A percentile compares a stretch with the other conserved stretches of the same genome.
Conservation (phyloP, 2,329 filamentous ascomycete species). For the Dryadomyces quercus-mongolicae region DNA sequence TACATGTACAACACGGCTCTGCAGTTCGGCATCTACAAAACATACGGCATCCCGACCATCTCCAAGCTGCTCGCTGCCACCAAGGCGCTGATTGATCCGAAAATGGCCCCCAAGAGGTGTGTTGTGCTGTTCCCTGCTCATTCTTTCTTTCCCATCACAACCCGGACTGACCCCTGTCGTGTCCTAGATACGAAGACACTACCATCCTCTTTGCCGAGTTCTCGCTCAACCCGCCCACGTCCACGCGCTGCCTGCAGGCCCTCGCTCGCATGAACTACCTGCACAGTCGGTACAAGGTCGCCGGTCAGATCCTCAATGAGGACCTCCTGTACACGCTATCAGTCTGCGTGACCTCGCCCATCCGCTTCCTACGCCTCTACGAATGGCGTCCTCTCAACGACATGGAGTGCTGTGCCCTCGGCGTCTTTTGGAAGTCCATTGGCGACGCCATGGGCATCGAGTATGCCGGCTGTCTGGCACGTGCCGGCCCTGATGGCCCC, state of each 20-base stretch:
- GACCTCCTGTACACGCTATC: slow-evolving; percentile 28
- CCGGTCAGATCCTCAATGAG: slow-evolving; percentile 23
- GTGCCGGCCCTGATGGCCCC: slow-evolving; percentile 15
- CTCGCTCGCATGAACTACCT: slow-evolving; percentile 27
- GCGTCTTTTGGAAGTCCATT: slow-evolving; percentile 58
- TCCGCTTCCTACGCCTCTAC: slow-evolving; percentile 48
- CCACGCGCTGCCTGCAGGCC: slow-evolving; percentile 20
- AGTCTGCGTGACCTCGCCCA: slow-evolving; percentile 54
- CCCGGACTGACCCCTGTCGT: neutral
- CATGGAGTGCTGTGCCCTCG: slow-evolving; percentile 55
- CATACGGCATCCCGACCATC: slow-evolving; percentile 26
- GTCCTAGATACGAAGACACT: slow-evolving; percentile 30
- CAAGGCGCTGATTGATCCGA: slow-evolving; percentile 21
- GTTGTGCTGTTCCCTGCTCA: neutral
- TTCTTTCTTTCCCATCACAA: no score
- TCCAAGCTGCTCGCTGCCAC: slow-evolving; percentile 23
- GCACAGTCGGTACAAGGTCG: slow-evolving; percentile 20
- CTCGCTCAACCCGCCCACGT: slow-evolving; percentile 21
- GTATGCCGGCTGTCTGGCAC: slow-evolving; percentile 27
- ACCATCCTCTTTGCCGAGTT: slow-evolving; percentile 25
- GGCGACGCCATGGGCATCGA: slow-evolving; percentile 59
- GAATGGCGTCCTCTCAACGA: slow-evolving; percentile 60
- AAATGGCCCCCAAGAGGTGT: slow-evolving; percentile 24
- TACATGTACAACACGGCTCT: slow-evolving; percentile 23
- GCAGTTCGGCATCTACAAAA: slow-evolving; percentile 30